Evolutionary conservation across 2,329 filamentous ascomycete species (phyloP).

Genomic region (Pyrenophora seminiperda): DNA sequence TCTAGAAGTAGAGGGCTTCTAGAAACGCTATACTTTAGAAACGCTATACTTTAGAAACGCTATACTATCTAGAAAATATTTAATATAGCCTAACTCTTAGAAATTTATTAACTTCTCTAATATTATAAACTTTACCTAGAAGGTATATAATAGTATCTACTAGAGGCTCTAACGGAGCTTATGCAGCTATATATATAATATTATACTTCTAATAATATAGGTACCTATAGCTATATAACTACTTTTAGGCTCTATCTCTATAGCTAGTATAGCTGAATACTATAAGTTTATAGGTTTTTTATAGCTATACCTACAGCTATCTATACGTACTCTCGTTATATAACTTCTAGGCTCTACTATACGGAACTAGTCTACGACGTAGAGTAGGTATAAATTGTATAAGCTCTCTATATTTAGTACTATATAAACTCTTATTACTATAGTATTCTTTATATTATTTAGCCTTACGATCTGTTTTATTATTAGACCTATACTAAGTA

Average conservation of each 20-base stretch:
- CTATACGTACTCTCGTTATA: background rate
- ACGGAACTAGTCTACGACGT: background rate
- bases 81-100: background rate
- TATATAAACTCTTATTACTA: constrained; percentile 1
- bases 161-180: background rate
- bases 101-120: too few species aligned
- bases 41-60: too few species aligned
- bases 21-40: too few species aligned
- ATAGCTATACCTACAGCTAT: background rate
- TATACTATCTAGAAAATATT: too few species aligned
- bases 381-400: constrained; percentile 5
- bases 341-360: background rate
- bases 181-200: background rate
- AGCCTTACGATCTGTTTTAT: constrained; percentile 7
- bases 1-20: too few species aligned
- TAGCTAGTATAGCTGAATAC: background rate
- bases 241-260: background rate
- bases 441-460: constrained; percentile 5
- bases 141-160: background rate
- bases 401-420: constrained; percentile 9
- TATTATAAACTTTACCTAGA: too few species aligned
- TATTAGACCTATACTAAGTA: constrained; percentile 4
- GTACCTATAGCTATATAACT: constrained; percentile 7
- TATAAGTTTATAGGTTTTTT: background rate
- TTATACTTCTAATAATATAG: background rate